Evolutionary conservation across 495 filamentous ascomycete genomes (phyloP).

Genomic region (Clavariopsis aquatica): DNA sequence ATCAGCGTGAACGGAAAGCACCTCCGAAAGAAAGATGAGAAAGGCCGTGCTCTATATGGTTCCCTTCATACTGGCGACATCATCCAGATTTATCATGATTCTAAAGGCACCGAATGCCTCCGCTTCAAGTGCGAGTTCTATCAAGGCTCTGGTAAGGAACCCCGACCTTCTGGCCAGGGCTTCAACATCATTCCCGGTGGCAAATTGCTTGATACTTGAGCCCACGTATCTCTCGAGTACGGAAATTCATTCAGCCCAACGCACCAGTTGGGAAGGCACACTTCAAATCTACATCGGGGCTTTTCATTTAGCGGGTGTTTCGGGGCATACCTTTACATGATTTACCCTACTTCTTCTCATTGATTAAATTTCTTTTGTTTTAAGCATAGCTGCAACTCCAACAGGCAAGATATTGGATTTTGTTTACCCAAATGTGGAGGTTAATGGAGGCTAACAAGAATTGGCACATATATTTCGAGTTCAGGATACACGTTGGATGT

Average conservation of each 20-base stretch:
- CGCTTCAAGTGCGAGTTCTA: slow-evolving; percentile 51
- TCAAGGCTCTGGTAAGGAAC: slow-evolving; percentile 41
- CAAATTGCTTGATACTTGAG: not conserved
- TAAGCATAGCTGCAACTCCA: not conserved
- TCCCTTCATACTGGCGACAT: slow-evolving; percentile 71
- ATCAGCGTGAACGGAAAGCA: slow-evolving; percentile 71
- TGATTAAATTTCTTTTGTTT: slow-evolving; percentile 13
- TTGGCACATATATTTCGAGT: not conserved
- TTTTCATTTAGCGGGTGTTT: slow-evolving; percentile 11
- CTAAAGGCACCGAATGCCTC: slow-evolving; percentile 49
- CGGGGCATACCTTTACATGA: not conserved
- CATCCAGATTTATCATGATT: slow-evolving; percentile 60
- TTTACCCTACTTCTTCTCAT: not conserved
- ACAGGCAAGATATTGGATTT: not conserved
- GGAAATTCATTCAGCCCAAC: not conserved
- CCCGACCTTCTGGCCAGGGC: slow-evolving; percentile 24
- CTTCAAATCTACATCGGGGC: too few species aligned
- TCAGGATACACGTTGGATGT: not conserved
- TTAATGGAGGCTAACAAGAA: not conserved
- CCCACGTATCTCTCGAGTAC: not conserved
- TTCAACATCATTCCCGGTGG: slow-evolving; percentile 21
- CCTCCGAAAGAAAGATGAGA: slow-evolving; percentile 49
- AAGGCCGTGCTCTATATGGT: slow-evolving; percentile 59
- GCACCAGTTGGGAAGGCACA: too few species aligned
- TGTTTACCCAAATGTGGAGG: not conserved